Percentiles rank a stretch among this genome's conserved stretches.
phyloP scores from a whole-genome alignment of 2,329 filamentous ascomycete species.

The Chaetomium olivaceum region DNA sequence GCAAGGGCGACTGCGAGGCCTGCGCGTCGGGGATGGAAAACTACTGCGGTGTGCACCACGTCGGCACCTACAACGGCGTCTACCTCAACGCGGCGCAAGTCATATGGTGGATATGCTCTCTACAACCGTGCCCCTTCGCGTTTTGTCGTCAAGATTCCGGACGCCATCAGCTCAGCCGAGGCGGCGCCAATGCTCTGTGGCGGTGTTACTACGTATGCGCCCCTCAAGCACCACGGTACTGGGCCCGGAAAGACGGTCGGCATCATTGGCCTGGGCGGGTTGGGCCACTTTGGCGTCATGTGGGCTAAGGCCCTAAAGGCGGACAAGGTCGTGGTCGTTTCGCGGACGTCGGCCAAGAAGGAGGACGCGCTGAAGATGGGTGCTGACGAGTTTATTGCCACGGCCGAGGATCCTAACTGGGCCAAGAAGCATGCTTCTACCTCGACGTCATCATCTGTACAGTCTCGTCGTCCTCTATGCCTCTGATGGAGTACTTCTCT shows the following conservation, averaged over 20 bases:
- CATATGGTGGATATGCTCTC: slow-evolving; percentile 56
- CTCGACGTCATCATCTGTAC: slow-evolving; percentile 64
- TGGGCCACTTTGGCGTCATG: slow-evolving; percentile 69
- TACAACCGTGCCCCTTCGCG: slow-evolving; percentile 40
- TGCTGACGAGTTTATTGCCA: slow-evolving; percentile 52
- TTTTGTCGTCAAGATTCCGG: slow-evolving; percentile 53
- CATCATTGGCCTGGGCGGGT: slow-evolving; percentile 66
- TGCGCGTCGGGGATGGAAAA: slow-evolving; percentile 41
- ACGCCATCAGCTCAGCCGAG: slow-evolving; percentile 42
- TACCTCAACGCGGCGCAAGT: slow-evolving; percentile 57
- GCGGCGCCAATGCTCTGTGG: slow-evolving; percentile 69
- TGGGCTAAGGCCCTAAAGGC: slow-evolving; percentile 68
- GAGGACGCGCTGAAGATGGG: slow-evolving; percentile 59
- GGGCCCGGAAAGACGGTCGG: slow-evolving; percentile 70
- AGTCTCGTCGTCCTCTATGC: slow-evolving; percentile 57
- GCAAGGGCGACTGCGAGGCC: slow-evolving; percentile 42
- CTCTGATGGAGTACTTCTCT: slow-evolving; percentile 61
- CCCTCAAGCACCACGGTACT: slow-evolving; percentile 62
- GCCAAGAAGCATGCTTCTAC: slow-evolving; percentile 49
- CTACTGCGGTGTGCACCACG: slow-evolving; percentile 43
- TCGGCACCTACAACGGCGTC: slow-evolving; percentile 55
- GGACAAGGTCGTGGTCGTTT: slow-evolving; percentile 61
- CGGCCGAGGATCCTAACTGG: slow-evolving; percentile 57
- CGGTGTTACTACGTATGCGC: slow-evolving; percentile 66
- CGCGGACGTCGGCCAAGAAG: slow-evolving; percentile 53